Evolutionary conservation across 495 filamentous ascomycete genomes (phyloP).

Genomic region (Xylaria nigripes): DNA sequence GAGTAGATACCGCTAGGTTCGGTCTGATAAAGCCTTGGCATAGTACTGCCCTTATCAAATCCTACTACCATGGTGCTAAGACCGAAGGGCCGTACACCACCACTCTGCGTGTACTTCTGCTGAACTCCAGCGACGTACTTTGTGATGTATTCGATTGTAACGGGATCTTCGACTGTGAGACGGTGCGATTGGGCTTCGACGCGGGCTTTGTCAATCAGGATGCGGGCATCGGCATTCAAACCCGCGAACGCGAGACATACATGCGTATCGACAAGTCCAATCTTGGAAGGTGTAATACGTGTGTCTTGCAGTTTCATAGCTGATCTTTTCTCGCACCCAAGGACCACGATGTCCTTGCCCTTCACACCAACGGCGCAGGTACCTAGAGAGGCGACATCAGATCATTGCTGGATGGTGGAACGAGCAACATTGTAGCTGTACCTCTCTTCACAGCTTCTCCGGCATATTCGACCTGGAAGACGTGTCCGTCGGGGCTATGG

Average conservation of each 20-base stretch:
- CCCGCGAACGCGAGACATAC: constrained; percentile 96
- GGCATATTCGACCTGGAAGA: constrained; percentile 99
- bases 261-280: constrained; percentile 87
- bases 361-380: constrained; percentile 98
- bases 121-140: constrained; percentile 97
- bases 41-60: constrained; percentile 84
- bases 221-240: constrained; percentile 92
- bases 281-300: constrained; percentile 97
- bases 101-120: constrained; percentile 96
- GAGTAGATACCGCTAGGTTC: constrained; percentile 98
- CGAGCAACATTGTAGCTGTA: constrained; percentile 28
- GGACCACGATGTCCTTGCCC: constrained; percentile 84
- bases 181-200: constrained; percentile 96
- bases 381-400: constrained; percentile 43
- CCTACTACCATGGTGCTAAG: constrained; percentile 96
- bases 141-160: constrained; percentile 97
- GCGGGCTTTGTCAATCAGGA: constrained; percentile 93
- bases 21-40: constrained; percentile 88
- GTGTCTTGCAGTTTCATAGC: constrained; percentile 99
- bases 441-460: constrained; percentile 98
- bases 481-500: constrained; percentile 90
- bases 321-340: constrained; percentile 96
- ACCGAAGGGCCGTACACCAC: constrained; percentile 93
- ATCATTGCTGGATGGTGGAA: neutral
- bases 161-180: constrained; percentile 95